Evolutionary conservation across 2,329 filamentous ascomycete species (phyloP).

Genomic region (Pseudopyrenochaeta lycopersici): DNA sequence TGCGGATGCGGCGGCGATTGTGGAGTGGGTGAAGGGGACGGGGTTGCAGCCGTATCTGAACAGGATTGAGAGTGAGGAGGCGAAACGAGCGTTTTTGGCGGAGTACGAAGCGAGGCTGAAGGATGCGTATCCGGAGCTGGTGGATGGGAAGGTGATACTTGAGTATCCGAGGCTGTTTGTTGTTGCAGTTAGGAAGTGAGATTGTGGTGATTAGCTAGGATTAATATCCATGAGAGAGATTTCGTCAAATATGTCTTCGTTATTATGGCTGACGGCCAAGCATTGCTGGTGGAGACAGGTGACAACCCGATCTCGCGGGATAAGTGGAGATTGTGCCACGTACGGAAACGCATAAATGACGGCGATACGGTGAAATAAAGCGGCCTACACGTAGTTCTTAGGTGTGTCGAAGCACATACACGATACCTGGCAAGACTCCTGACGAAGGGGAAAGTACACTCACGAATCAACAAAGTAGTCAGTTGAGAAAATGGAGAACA

Average conservation of each 20-base stretch:
- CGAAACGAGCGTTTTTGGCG: conserved; percentile 54
- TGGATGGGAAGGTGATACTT: conserved; percentile 64
- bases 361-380: no score
- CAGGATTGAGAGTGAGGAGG: conserved; percentile 52
- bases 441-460: background rate
- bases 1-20: conserved; percentile 58
- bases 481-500: background rate
- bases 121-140: conserved; percentile 54
- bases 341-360: no score
- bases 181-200: conserved; percentile 49
- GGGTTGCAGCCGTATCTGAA: conserved; percentile 66
- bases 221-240: background rate
- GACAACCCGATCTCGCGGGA: no score
- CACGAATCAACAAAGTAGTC: background rate
- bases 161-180: conserved; percentile 67
- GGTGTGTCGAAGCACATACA: no score
- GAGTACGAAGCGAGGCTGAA: conserved; percentile 59
- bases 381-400: no score
- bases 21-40: conserved; percentile 69
- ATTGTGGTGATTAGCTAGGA: no score
- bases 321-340: no score
- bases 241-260: background rate
- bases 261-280: no score
- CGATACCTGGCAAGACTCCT: background rate
- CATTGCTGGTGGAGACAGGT: no score